phyloP scores from a whole-genome alignment of 345 rosid species.

The Geranium brycei region DNA sequence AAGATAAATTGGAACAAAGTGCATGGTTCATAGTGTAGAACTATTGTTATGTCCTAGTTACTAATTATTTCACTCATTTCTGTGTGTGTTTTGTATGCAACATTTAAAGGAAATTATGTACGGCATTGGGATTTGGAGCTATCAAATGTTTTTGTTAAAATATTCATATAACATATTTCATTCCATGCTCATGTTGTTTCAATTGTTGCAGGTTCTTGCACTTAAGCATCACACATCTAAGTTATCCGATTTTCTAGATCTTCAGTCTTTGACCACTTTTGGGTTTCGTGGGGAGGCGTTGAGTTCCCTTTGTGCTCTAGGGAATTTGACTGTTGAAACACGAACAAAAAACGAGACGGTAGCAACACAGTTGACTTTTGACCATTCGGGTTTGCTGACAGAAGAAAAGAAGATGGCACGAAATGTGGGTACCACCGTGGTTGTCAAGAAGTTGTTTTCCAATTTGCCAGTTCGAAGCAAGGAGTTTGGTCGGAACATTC shows the following conservation, averaged over 20 bases:
- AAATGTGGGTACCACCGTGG: slow-evolving; percentile 81
- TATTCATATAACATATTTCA: background rate
- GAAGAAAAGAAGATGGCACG: slow-evolving; percentile 71
- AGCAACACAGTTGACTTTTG: slow-evolving; percentile 71
- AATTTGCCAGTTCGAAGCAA: slow-evolving; percentile 87
- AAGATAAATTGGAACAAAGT: too few species aligned
- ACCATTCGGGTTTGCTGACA: slow-evolving; percentile 59
- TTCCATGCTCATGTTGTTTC: background rate
- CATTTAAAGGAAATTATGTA: background rate
- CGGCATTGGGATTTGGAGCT: background rate
- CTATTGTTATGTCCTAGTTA: background rate
- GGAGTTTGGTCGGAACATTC: slow-evolving; percentile 84
- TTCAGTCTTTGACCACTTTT: slow-evolving; percentile 61
- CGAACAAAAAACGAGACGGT: slow-evolving; percentile 55
- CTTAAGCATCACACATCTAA: slow-evolving; percentile 94
- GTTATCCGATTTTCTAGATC: slow-evolving; percentile 64
- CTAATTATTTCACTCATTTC: background rate
- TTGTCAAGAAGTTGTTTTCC: slow-evolving; percentile 72
- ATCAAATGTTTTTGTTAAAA: background rate
- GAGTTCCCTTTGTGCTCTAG: slow-evolving; percentile 84
- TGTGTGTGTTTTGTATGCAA: background rate
- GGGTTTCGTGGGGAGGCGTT: slow-evolving; percentile 98
- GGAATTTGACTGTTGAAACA: slow-evolving; percentile 69
- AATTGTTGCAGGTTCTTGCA: slow-evolving; percentile 50
- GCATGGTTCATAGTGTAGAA: too few species aligned